Base-by-base conservation (phyloP, 2,329 filamentous ascomycete genomes). In the Nigrograna mackinnonii region DNA sequence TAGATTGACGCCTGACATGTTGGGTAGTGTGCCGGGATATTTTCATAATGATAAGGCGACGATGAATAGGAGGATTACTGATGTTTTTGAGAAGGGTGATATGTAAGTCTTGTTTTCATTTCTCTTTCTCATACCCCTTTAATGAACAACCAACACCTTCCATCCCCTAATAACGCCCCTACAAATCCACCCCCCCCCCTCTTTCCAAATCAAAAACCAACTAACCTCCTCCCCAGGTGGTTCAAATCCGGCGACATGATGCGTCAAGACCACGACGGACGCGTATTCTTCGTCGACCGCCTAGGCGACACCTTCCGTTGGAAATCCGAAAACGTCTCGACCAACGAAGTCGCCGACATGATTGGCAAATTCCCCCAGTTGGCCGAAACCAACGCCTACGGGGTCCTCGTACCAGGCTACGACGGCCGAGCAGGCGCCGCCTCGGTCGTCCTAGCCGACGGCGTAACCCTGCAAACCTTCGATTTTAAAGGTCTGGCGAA, bases 241-340 rank as follows among this genome's bases (percentile, higher is more conserved):
- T 69, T 68, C 51, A 59, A 63, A 33, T 67, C 66, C 6, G 67
- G 67, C 39, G 67, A 70, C 22, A 64, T 69, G 60, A 57, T 67
- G 55, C 57, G 64, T 44, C 58, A 62, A 43, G 65, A 68, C 34
- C 17, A 35, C 6, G 52, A 65, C 17, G 66, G 66, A 18, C 64
- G 63, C 6, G 57, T 68, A 21, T 69, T 57, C 53, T 69, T 69
- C 43, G 63, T 68, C 24, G 66, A 69, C 39, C 60, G 67, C 31
- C 51, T 69, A 5, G 67, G 67, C 37, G 67, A 69, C 36, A 70
- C 67, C 3, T 70, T 68, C 48, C 63, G 67, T 37, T 70, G 67
- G 67, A 72, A 67, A 44, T 69, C 69, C 3, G 71, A 76, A 51
- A 75, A 76, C 50, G 70, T 76, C 4, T 73, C 71, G 2, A 74